phyloP scores from a whole-genome alignment of 257 asterid genomes.

The Penstemon newberryi region DNA sequence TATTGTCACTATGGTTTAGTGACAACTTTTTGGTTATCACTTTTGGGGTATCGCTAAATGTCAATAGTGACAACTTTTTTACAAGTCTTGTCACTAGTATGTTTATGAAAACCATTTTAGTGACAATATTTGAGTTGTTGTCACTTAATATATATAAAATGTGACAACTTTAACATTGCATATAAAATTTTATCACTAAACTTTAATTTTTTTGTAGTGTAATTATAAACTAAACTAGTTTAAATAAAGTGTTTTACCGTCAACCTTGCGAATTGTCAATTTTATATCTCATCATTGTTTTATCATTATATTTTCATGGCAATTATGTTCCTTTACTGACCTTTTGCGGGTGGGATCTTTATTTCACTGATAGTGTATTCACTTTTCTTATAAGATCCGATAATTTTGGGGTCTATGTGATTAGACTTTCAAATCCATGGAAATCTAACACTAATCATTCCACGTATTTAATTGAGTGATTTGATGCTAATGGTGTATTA shows the following conservation, averaged over 20 bases:
- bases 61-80: no score
- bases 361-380: not conserved
- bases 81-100: no score
- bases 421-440: conserved; percentile 33
- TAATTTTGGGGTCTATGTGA: conserved; percentile 24
- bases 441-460: conserved; percentile 38
- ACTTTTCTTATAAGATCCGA: conserved; percentile 27
- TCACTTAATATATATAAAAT: no score
- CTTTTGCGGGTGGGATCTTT: conserved; percentile 3
- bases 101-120: no score
- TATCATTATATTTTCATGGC: conserved; percentile 7
- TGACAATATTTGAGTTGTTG: no score
- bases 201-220: no score
- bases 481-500: conserved; percentile 18
- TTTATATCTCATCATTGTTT: not conserved
- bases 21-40: no score
- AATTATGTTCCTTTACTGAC: conserved; percentile 12
- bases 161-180: no score
- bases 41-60: no score
- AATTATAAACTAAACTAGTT: not conserved
- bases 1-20: no score
- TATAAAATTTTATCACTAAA: no score
- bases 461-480: conserved; percentile 16
- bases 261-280: not conserved
- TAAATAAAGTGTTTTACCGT: not conserved